phyloP scores from a whole-genome alignment of 169 alveolate genomes.

The Plasmodium reichenowi region DNA sequence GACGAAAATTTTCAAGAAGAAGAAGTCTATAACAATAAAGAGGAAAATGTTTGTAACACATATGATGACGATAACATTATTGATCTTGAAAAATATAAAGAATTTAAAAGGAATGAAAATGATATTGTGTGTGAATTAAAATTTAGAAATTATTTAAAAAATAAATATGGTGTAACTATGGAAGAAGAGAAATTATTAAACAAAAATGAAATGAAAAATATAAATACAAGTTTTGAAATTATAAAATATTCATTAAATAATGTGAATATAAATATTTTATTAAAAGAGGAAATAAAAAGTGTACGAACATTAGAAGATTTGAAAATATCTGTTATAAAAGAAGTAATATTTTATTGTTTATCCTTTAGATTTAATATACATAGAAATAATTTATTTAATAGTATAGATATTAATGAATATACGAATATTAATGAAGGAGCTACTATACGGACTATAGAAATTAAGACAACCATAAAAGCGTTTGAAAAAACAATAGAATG shows the following conservation, averaged over 20 bases:
- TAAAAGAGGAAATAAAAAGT: constrained; percentile 74
- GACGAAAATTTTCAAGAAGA: not conserved
- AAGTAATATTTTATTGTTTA: constrained; percentile 79
- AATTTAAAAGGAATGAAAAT: constrained; percentile 23
- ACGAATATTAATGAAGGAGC: constrained; percentile 81
- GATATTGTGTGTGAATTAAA: constrained; percentile 35
- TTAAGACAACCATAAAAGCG: constrained; percentile 40
- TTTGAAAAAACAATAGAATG: constrained; percentile 30
- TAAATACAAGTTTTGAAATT: constrained; percentile 37
- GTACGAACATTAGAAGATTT: constrained; percentile 67
- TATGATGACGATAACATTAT: constrained; percentile 48
- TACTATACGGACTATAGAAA: constrained; percentile 60
- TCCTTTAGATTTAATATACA: constrained; percentile 78
- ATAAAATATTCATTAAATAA: constrained; percentile 63
- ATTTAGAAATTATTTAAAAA: constrained; percentile 28
- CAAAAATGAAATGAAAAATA: constrained; percentile 52
- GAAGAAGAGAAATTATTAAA: constrained; percentile 63
- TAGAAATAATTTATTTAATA: constrained; percentile 73
- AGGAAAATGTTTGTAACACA: not conserved
- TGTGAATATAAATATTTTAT: constrained; percentile 74
- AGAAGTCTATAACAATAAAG: not conserved
- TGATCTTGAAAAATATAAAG: constrained; percentile 45
- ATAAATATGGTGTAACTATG: constrained; percentile 43
- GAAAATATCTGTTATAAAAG: constrained; percentile 79
- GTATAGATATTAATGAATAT: constrained; percentile 76